phyloP scores from a whole-genome alignment of 208 protist genomes.

The Acanthamoeba healyi region DNA sequence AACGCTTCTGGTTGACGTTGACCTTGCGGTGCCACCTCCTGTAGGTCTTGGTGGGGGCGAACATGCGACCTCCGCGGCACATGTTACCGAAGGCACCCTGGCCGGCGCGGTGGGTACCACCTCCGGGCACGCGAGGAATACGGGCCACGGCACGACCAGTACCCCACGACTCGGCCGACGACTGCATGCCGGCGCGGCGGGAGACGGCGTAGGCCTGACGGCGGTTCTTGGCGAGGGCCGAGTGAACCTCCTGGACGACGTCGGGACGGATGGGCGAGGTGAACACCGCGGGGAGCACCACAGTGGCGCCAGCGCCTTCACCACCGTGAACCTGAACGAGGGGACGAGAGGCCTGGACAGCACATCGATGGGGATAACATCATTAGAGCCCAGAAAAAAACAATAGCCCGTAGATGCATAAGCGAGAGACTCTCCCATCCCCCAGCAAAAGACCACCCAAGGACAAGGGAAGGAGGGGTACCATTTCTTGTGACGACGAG shows the following conservation, averaged over 20 bases:
- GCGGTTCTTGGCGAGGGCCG: constrained; percentile 98
- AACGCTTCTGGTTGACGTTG: constrained; percentile 97
- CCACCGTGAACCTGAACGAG: constrained; percentile 81
- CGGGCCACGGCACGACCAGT: constrained; percentile 99
- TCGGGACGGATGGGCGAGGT: constrained; percentile 94
- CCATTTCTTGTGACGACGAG: constrained; percentile 49
- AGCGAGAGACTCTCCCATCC: background rate
- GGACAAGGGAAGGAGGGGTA: background rate
- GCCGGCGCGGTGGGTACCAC: constrained; percentile 98
- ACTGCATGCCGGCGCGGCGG: constrained; percentile 96
- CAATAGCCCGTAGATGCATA: background rate
- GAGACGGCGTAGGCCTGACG: constrained; percentile 98
- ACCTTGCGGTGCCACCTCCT: constrained; percentile 98
- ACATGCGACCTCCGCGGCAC: constrained; percentile 99
- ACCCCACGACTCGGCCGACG: constrained; percentile 99
- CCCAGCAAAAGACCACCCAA: background rate
- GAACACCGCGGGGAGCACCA: constrained; percentile 93
- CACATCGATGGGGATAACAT: background rate
- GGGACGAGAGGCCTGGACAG: constrained; percentile 77
- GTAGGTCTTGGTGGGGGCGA: constrained; percentile 98
- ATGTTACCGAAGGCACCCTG: constrained; percentile 99
- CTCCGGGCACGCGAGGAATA: constrained; percentile 99
- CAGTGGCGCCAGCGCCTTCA: constrained; percentile 62
- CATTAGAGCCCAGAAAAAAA: background rate
- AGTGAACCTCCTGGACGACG: constrained; percentile 97